phyloP scores from a whole-genome alignment of 1,284 basidiomycete genomes.

The Trichosporon coremiiforme region DNA sequence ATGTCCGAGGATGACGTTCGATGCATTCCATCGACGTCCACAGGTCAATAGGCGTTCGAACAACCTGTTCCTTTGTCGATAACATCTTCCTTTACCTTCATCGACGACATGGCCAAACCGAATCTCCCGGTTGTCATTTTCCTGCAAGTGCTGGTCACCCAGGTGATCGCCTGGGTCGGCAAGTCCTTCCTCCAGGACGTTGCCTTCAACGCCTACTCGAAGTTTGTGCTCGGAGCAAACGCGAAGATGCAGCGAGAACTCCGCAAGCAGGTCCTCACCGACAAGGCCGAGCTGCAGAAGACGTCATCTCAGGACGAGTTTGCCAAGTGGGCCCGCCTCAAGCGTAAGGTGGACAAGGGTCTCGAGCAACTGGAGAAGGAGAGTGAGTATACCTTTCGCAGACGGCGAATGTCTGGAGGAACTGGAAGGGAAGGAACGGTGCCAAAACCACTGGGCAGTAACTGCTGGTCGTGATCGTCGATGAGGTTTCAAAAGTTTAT shows the following conservation, averaged over 20 bases:
- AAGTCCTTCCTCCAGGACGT: slow-evolving; percentile 75
- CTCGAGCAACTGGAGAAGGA: slow-evolving; percentile 89
- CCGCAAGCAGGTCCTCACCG: slow-evolving; percentile 73
- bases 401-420: too few species aligned
- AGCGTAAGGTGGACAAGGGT: slow-evolving; percentile 87
- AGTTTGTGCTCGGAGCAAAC: slow-evolving; percentile 64
- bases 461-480: too few species aligned
- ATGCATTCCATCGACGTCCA: slow-evolving; percentile 6
- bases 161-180: slow-evolving; percentile 84
- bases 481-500: too few species aligned
- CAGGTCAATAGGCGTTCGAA: background rate
- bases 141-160: slow-evolving; percentile 73
- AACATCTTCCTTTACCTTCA: background rate
- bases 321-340: slow-evolving; percentile 95
- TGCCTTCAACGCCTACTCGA: slow-evolving; percentile 70
- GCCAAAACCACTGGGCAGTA: background rate
- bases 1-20: slow-evolving; percentile 5
- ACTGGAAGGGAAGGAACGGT: background rate
- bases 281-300: slow-evolving; percentile 80
- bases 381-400: slow-evolving; percentile 64
- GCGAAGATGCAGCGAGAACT: slow-evolving; percentile 66
- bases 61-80: background rate
- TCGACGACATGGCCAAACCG: slow-evolving; percentile 31
- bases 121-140: slow-evolving; percentile 77
- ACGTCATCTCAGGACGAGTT: slow-evolving; percentile 98